phyloP scores from a whole-genome alignment of 768 basidiomycete species.

The Hypsizygus marmoreus region DNA sequence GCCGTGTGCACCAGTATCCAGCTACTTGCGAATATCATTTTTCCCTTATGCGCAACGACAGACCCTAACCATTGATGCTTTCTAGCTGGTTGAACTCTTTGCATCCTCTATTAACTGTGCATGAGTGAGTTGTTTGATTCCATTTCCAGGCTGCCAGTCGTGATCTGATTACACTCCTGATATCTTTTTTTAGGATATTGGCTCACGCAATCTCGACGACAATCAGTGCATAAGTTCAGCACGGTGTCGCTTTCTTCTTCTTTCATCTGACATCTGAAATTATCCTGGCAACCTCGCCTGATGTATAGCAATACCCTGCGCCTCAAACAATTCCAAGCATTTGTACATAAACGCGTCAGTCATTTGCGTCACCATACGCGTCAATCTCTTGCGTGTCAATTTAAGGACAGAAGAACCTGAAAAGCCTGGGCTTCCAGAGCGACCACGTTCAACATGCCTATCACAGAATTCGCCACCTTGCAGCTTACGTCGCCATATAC shows the following conservation, averaged over 20 bases:
- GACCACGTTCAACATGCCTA: slow-evolving; percentile 30
- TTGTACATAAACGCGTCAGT: neutral
- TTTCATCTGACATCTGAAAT: no score
- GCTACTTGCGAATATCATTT: slow-evolving; percentile 54
- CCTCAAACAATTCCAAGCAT: neutral
- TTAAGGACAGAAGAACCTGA: neutral
- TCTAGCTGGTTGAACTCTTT: slow-evolving; percentile 61
- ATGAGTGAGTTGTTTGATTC: slow-evolving; percentile 43
- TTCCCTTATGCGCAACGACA: neutral
- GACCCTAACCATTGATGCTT: neutral
- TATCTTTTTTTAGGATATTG: slow-evolving; percentile 51
- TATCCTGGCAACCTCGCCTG: no score
- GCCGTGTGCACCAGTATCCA: slow-evolving; percentile 63
- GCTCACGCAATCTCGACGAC: slow-evolving; percentile 52
- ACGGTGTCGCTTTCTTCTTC: neutral
- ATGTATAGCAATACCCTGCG: no score
- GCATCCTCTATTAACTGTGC: slow-evolving; percentile 65
- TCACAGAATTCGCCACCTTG: slow-evolving; percentile 45
- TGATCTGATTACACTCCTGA: neutral
- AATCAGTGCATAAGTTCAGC: slow-evolving; percentile 39
- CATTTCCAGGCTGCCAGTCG: neutral
- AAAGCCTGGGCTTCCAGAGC: neutral
- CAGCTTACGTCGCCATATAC: slow-evolving; percentile 31
- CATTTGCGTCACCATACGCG: neutral
- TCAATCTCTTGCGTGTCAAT: neutral